Percentiles rank a stretch among this genome's conserved stretches.
Evolutionary conservation across 495 filamentous ascomycete genomes (phyloP).

Genomic region (Venustampulla echinocandica): DNA sequence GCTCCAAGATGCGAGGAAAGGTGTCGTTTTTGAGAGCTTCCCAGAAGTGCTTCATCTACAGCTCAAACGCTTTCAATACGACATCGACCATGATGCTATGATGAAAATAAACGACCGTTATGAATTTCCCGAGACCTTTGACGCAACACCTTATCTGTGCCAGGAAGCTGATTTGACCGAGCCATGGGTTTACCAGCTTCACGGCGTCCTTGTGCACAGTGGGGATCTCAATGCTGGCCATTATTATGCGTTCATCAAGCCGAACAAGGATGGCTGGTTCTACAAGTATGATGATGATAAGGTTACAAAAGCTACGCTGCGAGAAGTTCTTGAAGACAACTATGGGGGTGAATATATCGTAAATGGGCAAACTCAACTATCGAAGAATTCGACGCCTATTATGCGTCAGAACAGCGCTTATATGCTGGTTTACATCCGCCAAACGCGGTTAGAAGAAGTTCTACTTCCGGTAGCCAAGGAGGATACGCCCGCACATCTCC

Average conservation of each 20-base stretch:
- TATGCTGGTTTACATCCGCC: constrained; percentile 96
- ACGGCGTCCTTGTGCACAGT: constrained; percentile 93
- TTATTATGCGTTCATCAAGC: constrained; percentile 96
- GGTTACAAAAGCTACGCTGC: constrained; percentile 83
- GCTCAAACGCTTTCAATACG: constrained; percentile 96
- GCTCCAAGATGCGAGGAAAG: constrained; percentile 93
- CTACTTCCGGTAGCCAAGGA: constrained; percentile 63
- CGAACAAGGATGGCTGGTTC: constrained; percentile 83
- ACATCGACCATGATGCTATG: constrained; percentile 91
- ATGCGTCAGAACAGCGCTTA: constrained; percentile 67
- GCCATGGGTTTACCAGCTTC: constrained; percentile 82
- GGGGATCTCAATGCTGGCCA: constrained; percentile 97
- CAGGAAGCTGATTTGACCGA: constrained; percentile 81
- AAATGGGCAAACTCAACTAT: constrained; percentile 30
- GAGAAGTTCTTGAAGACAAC: constrained; percentile 92
- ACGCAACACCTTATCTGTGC: constrained; percentile 81
- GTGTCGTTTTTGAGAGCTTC: constrained; percentile 93
- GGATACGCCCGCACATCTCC: constrained; percentile 78
- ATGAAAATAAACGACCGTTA: constrained; percentile 99
- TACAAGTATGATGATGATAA: constrained; percentile 97
- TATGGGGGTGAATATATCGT: constrained; percentile 83
- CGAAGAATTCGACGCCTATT: constrained; percentile 35
- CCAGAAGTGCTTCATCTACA: constrained; percentile 92
- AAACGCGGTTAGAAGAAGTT: constrained; percentile 71
- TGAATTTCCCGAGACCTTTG: constrained; percentile 90